Evolutionary conservation across 768 basidiomycete genomes (phyloP), one percentile per base, ranked within the genome.

Genomic region (Butyriboletus loyo): DNA sequence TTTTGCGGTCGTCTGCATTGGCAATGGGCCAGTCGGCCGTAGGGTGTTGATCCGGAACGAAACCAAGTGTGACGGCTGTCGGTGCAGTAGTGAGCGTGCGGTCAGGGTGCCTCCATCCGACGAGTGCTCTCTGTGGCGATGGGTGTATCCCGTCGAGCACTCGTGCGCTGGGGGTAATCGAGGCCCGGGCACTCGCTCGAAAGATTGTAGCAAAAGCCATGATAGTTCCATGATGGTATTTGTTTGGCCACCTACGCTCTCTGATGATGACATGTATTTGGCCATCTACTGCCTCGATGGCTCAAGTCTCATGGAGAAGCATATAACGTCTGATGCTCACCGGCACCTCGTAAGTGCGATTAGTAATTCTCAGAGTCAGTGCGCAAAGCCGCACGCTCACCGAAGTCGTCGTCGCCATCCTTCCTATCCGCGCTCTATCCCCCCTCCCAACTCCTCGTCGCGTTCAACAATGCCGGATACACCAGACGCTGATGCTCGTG

Each of bases 1-100:
- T 82, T 57, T 84, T 81, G 10, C 68, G 70, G 19, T 80, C 82
- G 54, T 85, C 84, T 43, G 75, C 74, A 50, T 76, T 83, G 31
- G 78, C 72, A 46, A 78, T 76, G 5, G 84, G 84, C 7, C 82
- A 61, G 62, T 79, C 75, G 5, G 53, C 49, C 31, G 36, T 55
- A 3, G 44, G 49, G 4, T 31, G 46, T 13, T 52, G 60, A 13
- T 60, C 52, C 19, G 60, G 58, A 41, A 49, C 28, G 39, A 65
- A 68, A 24, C 67, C 68, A 7, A 71, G 55, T 42, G 63, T 31
- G 60, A 65, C 35, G 9, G 52, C 32, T 15, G 55, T 17, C 4
- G 50, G 17, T 17, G 50, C 48, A 7, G 50, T 49, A 8, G 46
- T 36, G 27, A 49, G 25, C 3, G 40, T 21, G 39, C 46, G 64